Conservation (phyloP, 768 basidiomycete species). For the Symmetrospora coprosmae region DNA sequence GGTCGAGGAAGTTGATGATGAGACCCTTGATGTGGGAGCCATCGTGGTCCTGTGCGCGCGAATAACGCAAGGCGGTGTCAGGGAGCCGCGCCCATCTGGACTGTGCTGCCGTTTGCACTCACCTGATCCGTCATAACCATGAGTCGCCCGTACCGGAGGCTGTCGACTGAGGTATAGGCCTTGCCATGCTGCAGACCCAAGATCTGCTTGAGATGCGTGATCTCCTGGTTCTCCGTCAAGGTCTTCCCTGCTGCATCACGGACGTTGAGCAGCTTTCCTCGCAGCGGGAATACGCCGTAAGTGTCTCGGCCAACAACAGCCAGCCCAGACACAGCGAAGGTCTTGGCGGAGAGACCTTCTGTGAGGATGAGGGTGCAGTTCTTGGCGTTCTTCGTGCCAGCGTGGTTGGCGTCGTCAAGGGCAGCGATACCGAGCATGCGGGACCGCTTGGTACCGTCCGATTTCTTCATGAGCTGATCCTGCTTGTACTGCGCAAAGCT, state of each 20-base stretch:
- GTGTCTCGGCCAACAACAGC: slow-evolving; percentile 89
- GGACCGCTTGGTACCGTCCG: slow-evolving; percentile 75
- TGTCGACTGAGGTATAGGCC: slow-evolving; percentile 54
- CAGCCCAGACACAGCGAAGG: slow-evolving; percentile 84
- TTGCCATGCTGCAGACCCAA: slow-evolving; percentile 90
- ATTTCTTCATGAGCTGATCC: slow-evolving; percentile 88
- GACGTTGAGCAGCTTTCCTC: slow-evolving; percentile 92
- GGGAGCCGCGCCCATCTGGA: neutral
- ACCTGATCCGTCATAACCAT: slow-evolving; percentile 99
- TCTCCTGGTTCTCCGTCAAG: slow-evolving; percentile 96
- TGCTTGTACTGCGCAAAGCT: slow-evolving; percentile 96
- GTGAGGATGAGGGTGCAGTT: slow-evolving; percentile 91
- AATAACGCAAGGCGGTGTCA: neutral
- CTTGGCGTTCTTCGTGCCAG: slow-evolving; percentile 64
- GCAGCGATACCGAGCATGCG: slow-evolving; percentile 85
- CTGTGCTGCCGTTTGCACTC: slow-evolving; percentile 27
- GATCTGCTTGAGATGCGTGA: slow-evolving; percentile 94
- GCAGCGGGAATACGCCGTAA: slow-evolving; percentile 93
- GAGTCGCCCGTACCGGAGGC: slow-evolving; percentile 75
- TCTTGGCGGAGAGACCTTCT: slow-evolving; percentile 98
- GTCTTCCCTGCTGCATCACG: slow-evolving; percentile 90
- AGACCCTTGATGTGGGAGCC: slow-evolving; percentile 99
- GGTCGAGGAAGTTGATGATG: slow-evolving; percentile 91
- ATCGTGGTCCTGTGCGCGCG: slow-evolving; percentile 68
- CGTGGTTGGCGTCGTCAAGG: slow-evolving; percentile 92